phyloP scores from a whole-genome alignment of 108 stramenopile species.

The Chaetoceros muelleri region DNA sequence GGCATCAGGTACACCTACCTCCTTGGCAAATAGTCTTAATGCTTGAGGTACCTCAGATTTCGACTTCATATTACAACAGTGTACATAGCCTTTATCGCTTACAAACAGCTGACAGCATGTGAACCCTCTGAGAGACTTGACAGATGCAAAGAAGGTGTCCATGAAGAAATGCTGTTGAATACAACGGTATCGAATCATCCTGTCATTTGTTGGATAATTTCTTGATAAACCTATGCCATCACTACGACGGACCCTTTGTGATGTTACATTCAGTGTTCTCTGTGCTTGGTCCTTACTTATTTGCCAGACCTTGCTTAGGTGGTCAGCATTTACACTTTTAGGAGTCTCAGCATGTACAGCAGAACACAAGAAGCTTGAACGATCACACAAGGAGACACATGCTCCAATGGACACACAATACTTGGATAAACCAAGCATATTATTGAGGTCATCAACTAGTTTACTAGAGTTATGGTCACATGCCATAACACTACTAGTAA shows the following conservation, averaged over 20 bases:
- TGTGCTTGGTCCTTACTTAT: slow-evolving; percentile 10
- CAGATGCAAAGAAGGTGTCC: slow-evolving; percentile 17
- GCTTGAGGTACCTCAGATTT: slow-evolving; percentile 12
- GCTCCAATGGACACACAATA: no score
- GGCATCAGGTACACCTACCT: slow-evolving; percentile 23
- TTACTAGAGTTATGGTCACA: no score
- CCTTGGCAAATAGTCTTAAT: slow-evolving; percentile 19
- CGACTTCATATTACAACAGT: slow-evolving; percentile 11
- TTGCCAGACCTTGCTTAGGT: slow-evolving; percentile 22
- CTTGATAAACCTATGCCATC: no score
- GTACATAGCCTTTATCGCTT: slow-evolving; percentile 18
- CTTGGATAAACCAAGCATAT: no score
- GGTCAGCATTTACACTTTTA: slow-evolving; percentile 13
- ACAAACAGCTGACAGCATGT: slow-evolving; percentile 15
- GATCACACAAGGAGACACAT: no score
- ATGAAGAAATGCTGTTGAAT: slow-evolving; percentile 17
- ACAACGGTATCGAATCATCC: slow-evolving; percentile 15
- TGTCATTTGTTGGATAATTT: slow-evolving; percentile 19
- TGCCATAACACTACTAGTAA: background rate
- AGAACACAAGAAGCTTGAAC: slow-evolving; percentile 5
- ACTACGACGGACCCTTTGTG: no score
- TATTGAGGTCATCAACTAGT: no score
- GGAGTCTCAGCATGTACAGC: slow-evolving; percentile 2
- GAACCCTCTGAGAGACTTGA: slow-evolving; percentile 11
- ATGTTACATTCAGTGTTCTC: slow-evolving; percentile 15